These are phyloP conservation scores for Aspergillus calidoustus DNA, from an alignment of 2,329 filamentous ascomycete genomes.

Conservation along the genomic window DNA sequence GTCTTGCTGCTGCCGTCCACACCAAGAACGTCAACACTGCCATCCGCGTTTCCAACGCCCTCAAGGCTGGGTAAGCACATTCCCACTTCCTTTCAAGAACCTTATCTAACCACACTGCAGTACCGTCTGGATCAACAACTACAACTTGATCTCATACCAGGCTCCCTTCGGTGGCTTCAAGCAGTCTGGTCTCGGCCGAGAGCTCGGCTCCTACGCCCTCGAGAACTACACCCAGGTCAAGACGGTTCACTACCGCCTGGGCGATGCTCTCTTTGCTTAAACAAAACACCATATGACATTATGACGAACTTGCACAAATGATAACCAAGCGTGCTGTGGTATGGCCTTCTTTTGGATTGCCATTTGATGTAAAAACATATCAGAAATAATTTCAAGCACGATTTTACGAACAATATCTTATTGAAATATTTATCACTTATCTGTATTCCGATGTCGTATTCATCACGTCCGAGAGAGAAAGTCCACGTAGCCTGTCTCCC, in stretches of 20 bases:
- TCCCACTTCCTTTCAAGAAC: slow-evolving; percentile 32
- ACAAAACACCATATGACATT: slow-evolving; percentile 21
- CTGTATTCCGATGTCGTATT: neutral
- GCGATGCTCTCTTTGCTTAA: slow-evolving; percentile 52
- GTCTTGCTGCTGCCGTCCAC: slow-evolving; percentile 75
- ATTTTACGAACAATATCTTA: slow-evolving; percentile 1
- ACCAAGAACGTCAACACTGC: slow-evolving; percentile 79
- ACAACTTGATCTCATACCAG: slow-evolving; percentile 68
- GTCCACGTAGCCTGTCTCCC: neutral
- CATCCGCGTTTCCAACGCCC: slow-evolving; percentile 71
- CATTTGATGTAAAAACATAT: slow-evolving; percentile 11
- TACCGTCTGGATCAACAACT: slow-evolving; percentile 68
- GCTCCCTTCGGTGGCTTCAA: slow-evolving; percentile 52
- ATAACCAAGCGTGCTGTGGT: neutral
- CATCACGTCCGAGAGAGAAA: neutral
- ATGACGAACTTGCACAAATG: slow-evolving; percentile 13
- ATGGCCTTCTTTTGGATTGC: neutral
- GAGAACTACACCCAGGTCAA: slow-evolving; percentile 57
- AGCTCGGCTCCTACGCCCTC: slow-evolving; percentile 54
- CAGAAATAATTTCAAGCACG: slow-evolving; percentile 1
- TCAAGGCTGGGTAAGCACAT: slow-evolving; percentile 68
- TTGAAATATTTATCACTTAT: neutral
- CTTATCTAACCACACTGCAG: slow-evolving; percentile 17
- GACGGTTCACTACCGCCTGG: slow-evolving; percentile 48
- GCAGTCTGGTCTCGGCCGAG: slow-evolving; percentile 49